Base-by-base conservation (phyloP, 2,329 filamentous ascomycete genomes). In the Alternaria solani region DNA sequence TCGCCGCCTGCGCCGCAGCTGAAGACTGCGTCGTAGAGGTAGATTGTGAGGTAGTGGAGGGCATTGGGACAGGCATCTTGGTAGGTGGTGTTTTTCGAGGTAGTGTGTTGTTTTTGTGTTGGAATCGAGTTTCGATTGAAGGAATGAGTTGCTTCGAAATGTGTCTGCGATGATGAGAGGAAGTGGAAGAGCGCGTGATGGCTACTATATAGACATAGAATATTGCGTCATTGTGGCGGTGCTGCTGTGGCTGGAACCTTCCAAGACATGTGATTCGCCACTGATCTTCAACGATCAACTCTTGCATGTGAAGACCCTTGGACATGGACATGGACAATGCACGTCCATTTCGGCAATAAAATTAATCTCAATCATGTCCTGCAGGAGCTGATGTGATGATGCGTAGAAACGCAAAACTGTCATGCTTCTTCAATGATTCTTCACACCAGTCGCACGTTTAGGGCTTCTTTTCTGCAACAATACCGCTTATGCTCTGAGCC, bases 141-240 rank as follows among this genome's bases (percentile, higher is more conserved):
- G 41, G 9, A 41, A n/a, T 36, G 20, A 3, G 1, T 23, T 18
- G 4, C 16, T 42, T 32, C 20, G 26, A 9, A 18, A 5, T 32
- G 12, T 23, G 41, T 47, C 3, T 38, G 34, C 51, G 30, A 20
- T 9, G 28, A 44, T 34, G 25, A 14, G 23, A 39, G 3, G 7
- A 8, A 6, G 25, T 30, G 16, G 16, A 18, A 46, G 32, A 11
- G 20, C 14, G 30, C 14, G 38, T 43, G 25, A 25, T 26, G 28
- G 39, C 14, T 28, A 6, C 11, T 56, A 51, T 60, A 48, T 41
- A 42, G n/a, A 44, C 23, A 38, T 18, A n/a, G 26, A 11, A 32
- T n/a, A 25, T 49, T 65, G 61, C 64, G 67, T 72, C 68, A 72
- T 68, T 63, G 70, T 73, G 71, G 70, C 71, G 49, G 68, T 72